phyloP scores from a whole-genome alignment of 768 basidiomycete species.

The Russula griseocarnosa region DNA sequence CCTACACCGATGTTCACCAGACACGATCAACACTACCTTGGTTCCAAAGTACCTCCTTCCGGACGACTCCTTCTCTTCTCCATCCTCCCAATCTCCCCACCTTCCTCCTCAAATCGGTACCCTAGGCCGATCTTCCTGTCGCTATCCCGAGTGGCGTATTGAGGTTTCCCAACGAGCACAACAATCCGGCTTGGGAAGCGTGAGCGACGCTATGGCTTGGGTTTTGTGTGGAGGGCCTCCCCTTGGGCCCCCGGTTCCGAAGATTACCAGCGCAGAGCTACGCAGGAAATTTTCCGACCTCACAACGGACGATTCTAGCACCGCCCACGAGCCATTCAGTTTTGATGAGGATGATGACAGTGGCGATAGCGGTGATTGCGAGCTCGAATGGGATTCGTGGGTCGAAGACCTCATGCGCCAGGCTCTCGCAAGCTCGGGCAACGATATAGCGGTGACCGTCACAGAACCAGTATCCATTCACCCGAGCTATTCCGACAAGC shows the following conservation, averaged over 20 bases:
- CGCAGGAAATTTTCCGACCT: not conserved
- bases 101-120: not conserved
- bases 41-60: constrained; percentile 17
- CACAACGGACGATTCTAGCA: not conserved
- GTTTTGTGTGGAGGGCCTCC: constrained; percentile 19
- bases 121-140: constrained; percentile 11
- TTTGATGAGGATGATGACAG: constrained; percentile 11
- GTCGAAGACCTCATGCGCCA: constrained; percentile 28
- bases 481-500: not conserved
- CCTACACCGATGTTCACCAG: constrained; percentile 26
- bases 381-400: constrained; percentile 33
- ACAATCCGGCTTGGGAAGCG: constrained; percentile 27
- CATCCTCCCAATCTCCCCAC: not conserved
- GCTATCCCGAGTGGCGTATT: constrained; percentile 32
- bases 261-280: not conserved
- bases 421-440: constrained; percentile 2
- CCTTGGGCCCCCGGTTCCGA: not conserved
- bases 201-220: constrained; percentile 24
- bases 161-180: constrained; percentile 27
- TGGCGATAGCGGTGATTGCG: constrained; percentile 24
- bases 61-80: constrained; percentile 7
- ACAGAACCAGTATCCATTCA: not conserved
- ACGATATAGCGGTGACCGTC: not conserved
- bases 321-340: not conserved
- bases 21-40: constrained; percentile 20